Evolutionary conservation across 257 asterid species (phyloP).

Genomic region (Datura wrightii): DNA sequence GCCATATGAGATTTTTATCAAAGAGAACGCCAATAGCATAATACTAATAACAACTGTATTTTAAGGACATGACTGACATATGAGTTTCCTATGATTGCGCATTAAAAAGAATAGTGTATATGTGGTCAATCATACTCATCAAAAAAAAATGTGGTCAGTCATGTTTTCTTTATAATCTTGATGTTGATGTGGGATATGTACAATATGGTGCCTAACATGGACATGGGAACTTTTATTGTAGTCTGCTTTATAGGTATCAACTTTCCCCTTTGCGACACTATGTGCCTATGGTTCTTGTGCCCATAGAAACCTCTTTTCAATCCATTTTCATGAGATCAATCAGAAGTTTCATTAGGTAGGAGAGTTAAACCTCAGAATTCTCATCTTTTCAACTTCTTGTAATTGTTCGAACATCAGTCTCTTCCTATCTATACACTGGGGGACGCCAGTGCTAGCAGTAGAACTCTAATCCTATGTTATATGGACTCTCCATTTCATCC

Average conservation of each 20-base stretch:
- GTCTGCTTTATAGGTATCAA: slow-evolving; percentile 17
- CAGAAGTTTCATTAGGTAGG: slow-evolving; percentile 17
- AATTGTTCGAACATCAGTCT: background rate
- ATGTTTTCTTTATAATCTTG: background rate
- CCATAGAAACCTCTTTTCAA: background rate
- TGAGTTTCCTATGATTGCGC: slow-evolving; percentile 14
- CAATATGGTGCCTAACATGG: slow-evolving; percentile 18
- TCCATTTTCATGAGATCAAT: slow-evolving; percentile 25
- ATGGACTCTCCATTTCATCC: background rate
- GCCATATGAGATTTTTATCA: background rate
- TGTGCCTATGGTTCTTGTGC: background rate
- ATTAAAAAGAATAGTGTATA: background rate
- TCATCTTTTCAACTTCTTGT: background rate
- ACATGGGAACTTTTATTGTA: background rate
- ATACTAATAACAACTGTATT: background rate
- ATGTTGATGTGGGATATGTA: background rate
- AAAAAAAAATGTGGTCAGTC: background rate
- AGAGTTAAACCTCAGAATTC: background rate
- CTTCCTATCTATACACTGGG: background rate
- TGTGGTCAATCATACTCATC: background rate
- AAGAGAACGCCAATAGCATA: background rate
- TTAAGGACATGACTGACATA: slow-evolving; percentile 17
- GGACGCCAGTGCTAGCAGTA: background rate
- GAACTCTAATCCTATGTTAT: slow-evolving; percentile 10
- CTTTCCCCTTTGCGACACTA: background rate